Base-by-base conservation (phyloP, 768 basidiomycete genomes). In the Astraeus odoratus region DNA sequence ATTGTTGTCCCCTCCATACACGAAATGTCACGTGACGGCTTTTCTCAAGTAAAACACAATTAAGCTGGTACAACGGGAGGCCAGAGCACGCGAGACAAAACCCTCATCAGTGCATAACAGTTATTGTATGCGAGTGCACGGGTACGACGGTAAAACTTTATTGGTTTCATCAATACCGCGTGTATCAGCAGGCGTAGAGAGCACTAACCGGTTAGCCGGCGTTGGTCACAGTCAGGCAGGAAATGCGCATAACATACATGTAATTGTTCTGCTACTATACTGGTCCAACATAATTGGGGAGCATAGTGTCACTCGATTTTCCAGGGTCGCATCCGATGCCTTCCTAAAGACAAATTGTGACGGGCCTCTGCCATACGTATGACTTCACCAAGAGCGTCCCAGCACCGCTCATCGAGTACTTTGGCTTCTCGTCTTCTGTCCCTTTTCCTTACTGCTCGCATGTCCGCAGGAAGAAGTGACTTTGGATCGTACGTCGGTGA, bases 341-440 rank as follows among this genome's bases (percentile, higher is more conserved):
- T 71, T 29, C 80, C 81, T 43, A 83, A 60, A 4, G 65, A 70
- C 39, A 84, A 42, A 16, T 59, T 57, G 38, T 74, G 67, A 53
- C 71, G 68, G 10, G 72, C 77, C 56, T 84, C 82, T 18, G 79
- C 80, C 71, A 84, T 71, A 45, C 65, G 68, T 31, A 80, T 67
- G 1, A 75, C 71, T 54, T 81, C 74, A 19, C 73, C 71, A 2
- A 83, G 54, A 23, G 74, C 69, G 25, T 67, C 66, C 69, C 72
- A 74, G 3, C 67, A 69, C 19, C 58, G 62, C 12, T 63, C 63
- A 15, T 68, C 64, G 24, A 74, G 51, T 3, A 57, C 52, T 41
- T 56, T 57, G 45, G 48, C 52, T 43, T 51, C 51, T 35, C 56
- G 54, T 30, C 46, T 43, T 31, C 56, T 60, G 43, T 50, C 52